Evolutionary conservation across 345 rosid species (phyloP), one percentile per base, ranked within the genome.

Genomic region (Anastatica hierochuntica): DNA sequence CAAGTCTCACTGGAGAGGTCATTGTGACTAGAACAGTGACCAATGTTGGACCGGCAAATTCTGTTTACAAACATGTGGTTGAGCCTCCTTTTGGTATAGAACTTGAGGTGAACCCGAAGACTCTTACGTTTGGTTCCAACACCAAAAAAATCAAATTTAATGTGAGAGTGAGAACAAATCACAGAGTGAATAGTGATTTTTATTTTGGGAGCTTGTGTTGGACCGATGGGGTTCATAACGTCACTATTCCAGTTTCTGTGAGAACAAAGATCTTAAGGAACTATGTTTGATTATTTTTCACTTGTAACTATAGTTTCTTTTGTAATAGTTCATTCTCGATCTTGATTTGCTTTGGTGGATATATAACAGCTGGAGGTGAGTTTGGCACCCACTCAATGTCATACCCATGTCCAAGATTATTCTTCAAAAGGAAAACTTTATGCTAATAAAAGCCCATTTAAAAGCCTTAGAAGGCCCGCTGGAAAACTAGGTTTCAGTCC

Each of bases 131-230:
- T 18, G 49, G 35, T 53, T 17, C 63, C 5, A 15, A 17, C 12
- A 49, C 27, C 15, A 66, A 43, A 12, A 69, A 40, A 55, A 16
- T 49, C 33, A 58, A 36, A 18, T 77, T 66, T 52, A 37, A n/a
- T 7, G 68, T 72, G 34, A 62, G 48, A 18, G 55, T 72, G 19
- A 66, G 14, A 8, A 23, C 74, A 8, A 39, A 39, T 14, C 56
- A 76, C 37, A 52, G 37, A 48, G 63, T 70, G 34, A 69, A 76
- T 20, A 51, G 70, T 27, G 79, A 71, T 14, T 79, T 39, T 64
- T 68, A 43, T 15, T 79, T 79, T 64, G 74, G 81, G 16, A 72
- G 74, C 64, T 53, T 79, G 49, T 43, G 74, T 19, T 76, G 81
- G 76, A 74, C 50, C 0, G 67, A 72, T 56, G 77, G 79, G 20